Conservation (phyloP, 331 rosid genomes). For the Acacia concinna region DNA sequence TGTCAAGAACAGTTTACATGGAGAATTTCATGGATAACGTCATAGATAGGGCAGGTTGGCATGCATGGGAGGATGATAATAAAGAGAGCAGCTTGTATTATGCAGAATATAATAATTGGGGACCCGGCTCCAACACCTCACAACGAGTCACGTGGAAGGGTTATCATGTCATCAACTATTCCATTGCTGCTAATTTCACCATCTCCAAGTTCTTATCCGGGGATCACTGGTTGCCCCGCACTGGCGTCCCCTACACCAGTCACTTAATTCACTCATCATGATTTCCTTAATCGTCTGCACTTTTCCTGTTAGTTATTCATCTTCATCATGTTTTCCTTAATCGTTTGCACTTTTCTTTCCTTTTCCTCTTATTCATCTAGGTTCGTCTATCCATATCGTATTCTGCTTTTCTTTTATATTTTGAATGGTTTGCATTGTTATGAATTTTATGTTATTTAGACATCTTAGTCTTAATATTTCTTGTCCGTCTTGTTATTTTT, state of each 20-base stretch:
- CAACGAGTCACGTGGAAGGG: slow-evolving; percentile 56
- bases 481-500: background rate
- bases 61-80: slow-evolving; percentile 51
- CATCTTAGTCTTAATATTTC: background rate
- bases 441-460: background rate
- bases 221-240: slow-evolving; percentile 52
- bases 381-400: background rate
- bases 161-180: slow-evolving; percentile 45
- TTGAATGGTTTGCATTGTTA: background rate
- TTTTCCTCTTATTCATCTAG: background rate
- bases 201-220: slow-evolving; percentile 54
- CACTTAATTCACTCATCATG: slow-evolving; percentile 27
- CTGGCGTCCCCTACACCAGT: slow-evolving; percentile 56
- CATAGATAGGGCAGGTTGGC: slow-evolving; percentile 55
- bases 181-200: slow-evolving; percentile 52
- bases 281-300: background rate
- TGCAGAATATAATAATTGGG: slow-evolving; percentile 58
- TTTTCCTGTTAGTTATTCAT: too few relatives aligned
- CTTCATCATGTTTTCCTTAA: background rate
- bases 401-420: background rate
- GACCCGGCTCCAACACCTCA: slow-evolving; percentile 52
- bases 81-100: slow-evolving; percentile 44
- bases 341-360: too few relatives aligned
- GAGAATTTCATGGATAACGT: slow-evolving; percentile 42
- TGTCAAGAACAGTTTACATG: slow-evolving; percentile 64